Base-by-base conservation (phyloP, 345 rosid species). In the Eutrema heterophyllum region DNA sequence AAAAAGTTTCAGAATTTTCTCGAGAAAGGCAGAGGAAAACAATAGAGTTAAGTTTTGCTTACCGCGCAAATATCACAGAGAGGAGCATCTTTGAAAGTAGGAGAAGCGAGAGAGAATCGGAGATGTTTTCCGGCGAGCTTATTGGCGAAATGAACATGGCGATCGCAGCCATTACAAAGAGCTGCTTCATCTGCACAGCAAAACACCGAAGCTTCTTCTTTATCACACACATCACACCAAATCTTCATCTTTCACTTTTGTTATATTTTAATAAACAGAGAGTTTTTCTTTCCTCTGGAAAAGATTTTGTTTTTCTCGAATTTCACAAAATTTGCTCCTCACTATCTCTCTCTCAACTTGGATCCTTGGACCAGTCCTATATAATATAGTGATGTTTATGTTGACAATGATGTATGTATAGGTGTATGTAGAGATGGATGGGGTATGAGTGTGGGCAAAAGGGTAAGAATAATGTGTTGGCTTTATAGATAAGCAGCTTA, bases 171-270 rank as follows among this genome's bases (percentile, higher is more conserved):
- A 46, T 73, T 75, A 50, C 97, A 90, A 1, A 90, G 90, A 74
- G 90, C 86, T 36, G 96, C 96, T 84, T 88, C 96, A 82, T 90
- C 96, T 3, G 97, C 90, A 4, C 80, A 81, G 50, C 94, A 90
- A 53, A 88, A 86, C 29, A 88, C 82, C 0, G 79, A 65, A 32
- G 90, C 94, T 57, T 87, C 89, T 52, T 75, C 82, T 57, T 76
- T 80, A 51, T 81, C 84, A 67, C 97, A 91, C 30, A 83, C 86
- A 61, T 88, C 91, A 60, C 97, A 91, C 82, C 86, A 70, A 56
- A 91, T 86, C 88, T 91, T 91, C 95, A 91, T 90, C 56, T 16
- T 67, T 43, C 40, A 7, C 7, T 56, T 13, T 54, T 12, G 7
- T 15, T 39, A 5, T n/a, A n/a, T n/a, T 9, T 7, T 49, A 9